phyloP scores from a whole-genome alignment of 2,329 filamentous ascomycete species.

The Camptophora hylomeconis region DNA sequence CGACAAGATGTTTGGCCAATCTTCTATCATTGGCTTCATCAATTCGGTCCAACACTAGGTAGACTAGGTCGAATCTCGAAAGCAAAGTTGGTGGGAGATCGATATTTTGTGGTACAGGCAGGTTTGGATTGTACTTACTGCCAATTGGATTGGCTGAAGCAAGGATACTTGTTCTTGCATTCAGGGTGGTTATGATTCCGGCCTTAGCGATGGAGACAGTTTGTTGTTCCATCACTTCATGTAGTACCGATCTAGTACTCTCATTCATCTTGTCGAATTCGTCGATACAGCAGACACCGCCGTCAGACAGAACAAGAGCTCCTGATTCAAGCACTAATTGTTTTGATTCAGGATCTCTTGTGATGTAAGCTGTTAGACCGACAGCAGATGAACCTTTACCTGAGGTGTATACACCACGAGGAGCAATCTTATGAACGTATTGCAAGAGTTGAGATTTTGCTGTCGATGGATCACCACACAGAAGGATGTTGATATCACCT shows the following conservation, averaged over 20 bases:
- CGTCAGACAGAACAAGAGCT: conserved; percentile 60
- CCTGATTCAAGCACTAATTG: conserved; percentile 64
- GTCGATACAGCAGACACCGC: conserved; percentile 65
- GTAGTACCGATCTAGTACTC: conserved; percentile 57
- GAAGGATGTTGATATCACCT: conserved; percentile 92
- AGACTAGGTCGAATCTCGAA: conserved; percentile 92
- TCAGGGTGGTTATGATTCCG: conserved; percentile 75
- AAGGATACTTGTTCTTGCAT: conserved; percentile 87
- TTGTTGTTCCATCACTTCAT: conserved; percentile 74
- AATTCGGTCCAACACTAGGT: conserved; percentile 85
- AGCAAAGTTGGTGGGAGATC: conserved; percentile 89
- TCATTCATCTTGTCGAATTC: conserved; percentile 75
- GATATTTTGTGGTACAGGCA: conserved; percentile 95
- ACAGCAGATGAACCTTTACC: conserved; percentile 66
- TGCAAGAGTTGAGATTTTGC: conserved; percentile 88
- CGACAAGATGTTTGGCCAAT: conserved; percentile 80
- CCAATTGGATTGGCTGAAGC: conserved; percentile 97
- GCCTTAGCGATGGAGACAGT: conserved; percentile 68
- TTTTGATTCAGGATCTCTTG: conserved; percentile 58
- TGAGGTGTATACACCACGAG: conserved; percentile 67
- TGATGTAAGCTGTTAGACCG: conserved; percentile 65
- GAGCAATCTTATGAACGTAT: conserved; percentile 96
- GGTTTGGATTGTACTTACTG: conserved; percentile 90
- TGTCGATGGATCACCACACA: conserved; percentile 94
- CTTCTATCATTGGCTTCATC: conserved; percentile 83